Conservation (phyloP, 352 stramenopile genomes). For the Paralagenidium karlingii region DNA sequence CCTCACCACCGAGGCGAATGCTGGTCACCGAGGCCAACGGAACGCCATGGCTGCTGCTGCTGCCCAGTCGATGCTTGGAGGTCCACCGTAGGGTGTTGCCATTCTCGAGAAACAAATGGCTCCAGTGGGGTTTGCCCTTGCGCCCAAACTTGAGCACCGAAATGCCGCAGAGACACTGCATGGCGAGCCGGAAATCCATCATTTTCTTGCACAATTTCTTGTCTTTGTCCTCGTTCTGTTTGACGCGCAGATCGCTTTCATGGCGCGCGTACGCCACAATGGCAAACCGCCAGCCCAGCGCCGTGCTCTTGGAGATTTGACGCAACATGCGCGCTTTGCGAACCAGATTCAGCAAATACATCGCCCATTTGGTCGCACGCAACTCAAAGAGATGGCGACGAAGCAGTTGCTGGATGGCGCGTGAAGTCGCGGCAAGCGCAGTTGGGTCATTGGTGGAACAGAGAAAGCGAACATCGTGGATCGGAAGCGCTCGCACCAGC, state of each 20-base stretch:
- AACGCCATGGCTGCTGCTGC: not conserved
- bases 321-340: slow-evolving; percentile 14
- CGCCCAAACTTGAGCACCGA: slow-evolving; percentile 68
- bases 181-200: slow-evolving; percentile 69
- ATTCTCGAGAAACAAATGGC: slow-evolving; percentile 64
- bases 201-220: slow-evolving; percentile 59
- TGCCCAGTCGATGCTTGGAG: slow-evolving; percentile 31
- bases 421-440: too few species aligned
- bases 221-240: slow-evolving; percentile 29
- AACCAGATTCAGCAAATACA: slow-evolving; percentile 59
- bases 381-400: slow-evolving; percentile 57
- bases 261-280: slow-evolving; percentile 41
- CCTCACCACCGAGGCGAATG: not conserved
- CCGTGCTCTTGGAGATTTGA: slow-evolving; percentile 13
- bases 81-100: slow-evolving; percentile 71
- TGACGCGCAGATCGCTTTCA: slow-evolving; percentile 23
- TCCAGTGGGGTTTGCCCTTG: slow-evolving; percentile 65
- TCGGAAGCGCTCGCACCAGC: too few species aligned
- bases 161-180: slow-evolving; percentile 65
- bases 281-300: slow-evolving; percentile 46
- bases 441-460: too few species aligned
- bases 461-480: too few species aligned
- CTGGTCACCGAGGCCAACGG: slow-evolving; percentile 7
- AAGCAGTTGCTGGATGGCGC: slow-evolving; percentile 23
- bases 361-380: slow-evolving; percentile 63